Conservation (phyloP, 1,284 basidiomycete species). For the Kalmanozyma brasiliensis region DNA sequence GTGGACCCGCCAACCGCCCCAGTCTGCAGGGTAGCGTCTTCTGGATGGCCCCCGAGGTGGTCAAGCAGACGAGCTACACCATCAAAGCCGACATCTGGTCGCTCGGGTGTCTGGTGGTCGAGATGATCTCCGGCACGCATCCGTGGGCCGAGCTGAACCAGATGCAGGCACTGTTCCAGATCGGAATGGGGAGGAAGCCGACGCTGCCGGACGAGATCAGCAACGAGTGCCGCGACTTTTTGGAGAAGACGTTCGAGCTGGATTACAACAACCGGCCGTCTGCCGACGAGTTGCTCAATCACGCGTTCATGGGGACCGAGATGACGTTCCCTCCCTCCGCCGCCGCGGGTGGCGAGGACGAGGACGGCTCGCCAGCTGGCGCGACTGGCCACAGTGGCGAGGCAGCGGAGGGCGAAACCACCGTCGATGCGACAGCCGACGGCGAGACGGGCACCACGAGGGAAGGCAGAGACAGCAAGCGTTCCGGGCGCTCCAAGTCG, state of each 20-base stretch:
- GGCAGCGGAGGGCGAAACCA: constrained; percentile 1
- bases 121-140: constrained; percentile 97
- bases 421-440: constrained; percentile 1
- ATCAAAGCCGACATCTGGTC: constrained; percentile 98
- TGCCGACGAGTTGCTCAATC: constrained; percentile 58
- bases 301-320: constrained; percentile 57
- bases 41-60: constrained; percentile 83
- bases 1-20: constrained; percentile 75
- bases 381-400: not conserved
- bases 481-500: constrained; percentile 24
- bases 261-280: constrained; percentile 57
- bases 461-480: constrained; percentile 25
- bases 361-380: not conserved
- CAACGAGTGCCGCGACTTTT: constrained; percentile 54
- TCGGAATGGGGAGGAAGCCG: constrained; percentile 56
- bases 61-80: constrained; percentile 93
- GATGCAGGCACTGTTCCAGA: constrained; percentile 74
- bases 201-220: constrained; percentile 63
- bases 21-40: constrained; percentile 96
- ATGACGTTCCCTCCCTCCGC: constrained; percentile 27
- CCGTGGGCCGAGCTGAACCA: constrained; percentile 98
- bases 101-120: constrained; percentile 94
- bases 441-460: constrained; percentile 10
- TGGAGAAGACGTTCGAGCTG: constrained; percentile 61
- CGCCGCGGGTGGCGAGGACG: not conserved